Evolutionary conservation across 2,329 filamentous ascomycete genomes (phyloP).

Genomic region (Phymatotrichopsis omnivora): DNA sequence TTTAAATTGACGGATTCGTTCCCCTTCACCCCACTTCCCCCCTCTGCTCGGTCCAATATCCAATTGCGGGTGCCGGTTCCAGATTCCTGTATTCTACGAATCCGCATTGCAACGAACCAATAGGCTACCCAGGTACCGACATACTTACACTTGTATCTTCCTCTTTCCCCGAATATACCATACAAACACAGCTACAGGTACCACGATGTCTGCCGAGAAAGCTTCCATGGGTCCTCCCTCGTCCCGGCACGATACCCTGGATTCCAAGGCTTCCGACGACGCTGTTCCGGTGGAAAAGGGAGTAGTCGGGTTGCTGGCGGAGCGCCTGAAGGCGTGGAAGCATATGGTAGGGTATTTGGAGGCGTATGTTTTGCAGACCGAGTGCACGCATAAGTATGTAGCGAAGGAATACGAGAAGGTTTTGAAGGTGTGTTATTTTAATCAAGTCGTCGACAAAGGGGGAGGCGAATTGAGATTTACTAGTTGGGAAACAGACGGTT

Average conservation of each 20-base stretch:
- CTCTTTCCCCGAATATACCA: too few relatives aligned
- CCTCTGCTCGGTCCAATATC: too few relatives aligned
- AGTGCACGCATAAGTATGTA: constrained; percentile 74
- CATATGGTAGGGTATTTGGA: constrained; percentile 86
- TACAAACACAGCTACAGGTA: too few relatives aligned
- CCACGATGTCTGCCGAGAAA: neutral
- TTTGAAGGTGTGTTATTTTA: constrained; percentile 57
- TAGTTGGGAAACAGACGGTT: constrained; percentile 72
- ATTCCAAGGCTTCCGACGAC: constrained; percentile 19
- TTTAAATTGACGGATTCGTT: too few relatives aligned
- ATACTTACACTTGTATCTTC: too few relatives aligned
- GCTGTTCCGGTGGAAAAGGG: constrained; percentile 29
- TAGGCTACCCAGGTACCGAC: too few relatives aligned
- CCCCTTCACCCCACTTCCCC: too few relatives aligned
- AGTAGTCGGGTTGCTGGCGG: constrained; percentile 57
- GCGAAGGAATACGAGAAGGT: constrained; percentile 94
- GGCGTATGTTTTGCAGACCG: constrained; percentile 74
- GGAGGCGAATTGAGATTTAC: constrained; percentile 11
- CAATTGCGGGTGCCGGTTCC: too few relatives aligned
- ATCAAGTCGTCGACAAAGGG: too few relatives aligned
- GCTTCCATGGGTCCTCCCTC: constrained; percentile 2
- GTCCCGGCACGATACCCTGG: constrained; percentile 7
- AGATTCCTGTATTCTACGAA: too few relatives aligned
- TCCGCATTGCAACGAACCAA: too few relatives aligned
- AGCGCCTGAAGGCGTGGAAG: constrained; percentile 91